Evolutionary conservation across 257 asterid species (phyloP).

Genomic region (Agastache rugosa): DNA sequence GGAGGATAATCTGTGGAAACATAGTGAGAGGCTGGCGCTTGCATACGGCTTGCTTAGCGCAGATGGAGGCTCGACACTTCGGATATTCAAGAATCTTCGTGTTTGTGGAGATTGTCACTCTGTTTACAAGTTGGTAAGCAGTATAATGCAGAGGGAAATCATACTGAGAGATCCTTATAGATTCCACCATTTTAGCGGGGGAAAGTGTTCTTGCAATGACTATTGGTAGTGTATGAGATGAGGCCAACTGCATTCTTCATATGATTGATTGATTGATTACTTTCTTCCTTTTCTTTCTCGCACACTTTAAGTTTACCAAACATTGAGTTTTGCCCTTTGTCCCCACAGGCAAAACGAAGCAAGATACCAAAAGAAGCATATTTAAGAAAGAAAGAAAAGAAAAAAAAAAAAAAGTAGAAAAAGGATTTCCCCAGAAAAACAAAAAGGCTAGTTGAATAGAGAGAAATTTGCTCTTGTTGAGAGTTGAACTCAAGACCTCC

Average conservation of each 20-base stretch:
- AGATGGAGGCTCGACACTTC: slow-evolving; percentile 58
- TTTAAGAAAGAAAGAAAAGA: too few species aligned
- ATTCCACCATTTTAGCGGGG: slow-evolving; percentile 81
- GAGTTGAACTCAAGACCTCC: slow-evolving; percentile 95
- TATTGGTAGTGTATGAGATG: slow-evolving; percentile 61
- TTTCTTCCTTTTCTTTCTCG: not conserved
- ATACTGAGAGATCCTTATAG: slow-evolving; percentile 78
- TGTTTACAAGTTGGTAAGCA: slow-evolving; percentile 72
- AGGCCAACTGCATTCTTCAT: too few species aligned
- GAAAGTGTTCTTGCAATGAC: slow-evolving; percentile 84
- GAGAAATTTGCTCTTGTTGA: slow-evolving; percentile 64
- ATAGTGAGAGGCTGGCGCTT: slow-evolving; percentile 88
- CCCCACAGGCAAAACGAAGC: too few species aligned
- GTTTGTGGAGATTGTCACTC: slow-evolving; percentile 91
- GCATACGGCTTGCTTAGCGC: slow-evolving; percentile 70
- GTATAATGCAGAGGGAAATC: slow-evolving; percentile 61
- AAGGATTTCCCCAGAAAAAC: too few species aligned
- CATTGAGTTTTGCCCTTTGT: too few species aligned
- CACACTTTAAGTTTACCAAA: too few species aligned
- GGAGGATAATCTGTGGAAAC: slow-evolving; percentile 79
- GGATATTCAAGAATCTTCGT: slow-evolving; percentile 85
- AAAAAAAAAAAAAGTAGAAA: too few species aligned
- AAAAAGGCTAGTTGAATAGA: too few species aligned
- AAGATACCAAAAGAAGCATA: too few species aligned
- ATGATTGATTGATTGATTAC: not conserved